A percentile compares a stretch with the other conserved stretches of the same genome.
Evolutionary conservation across 225 moss, liverwort and hornwort species (phyloP).

Genomic region (Ulota crispa): DNA sequence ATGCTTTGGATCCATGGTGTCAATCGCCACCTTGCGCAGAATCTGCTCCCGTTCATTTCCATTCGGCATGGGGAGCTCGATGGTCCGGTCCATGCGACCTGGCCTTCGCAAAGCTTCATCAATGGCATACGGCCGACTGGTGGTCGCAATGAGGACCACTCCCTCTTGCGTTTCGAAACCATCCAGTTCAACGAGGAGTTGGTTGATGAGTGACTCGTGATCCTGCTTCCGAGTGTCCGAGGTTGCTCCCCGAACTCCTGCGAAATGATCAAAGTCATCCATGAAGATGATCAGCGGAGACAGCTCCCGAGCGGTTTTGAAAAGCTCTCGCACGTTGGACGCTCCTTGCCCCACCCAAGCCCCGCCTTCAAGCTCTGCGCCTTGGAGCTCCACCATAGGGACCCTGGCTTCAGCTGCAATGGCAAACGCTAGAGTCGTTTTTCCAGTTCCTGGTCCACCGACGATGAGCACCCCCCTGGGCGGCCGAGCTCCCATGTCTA

Average conservation of each 20-base stretch:
- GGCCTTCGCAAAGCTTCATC: conserved; percentile 97
- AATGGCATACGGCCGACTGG: conserved; percentile 90
- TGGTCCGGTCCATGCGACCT: conserved; percentile 99
- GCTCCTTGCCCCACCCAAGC: conserved; percentile 99
- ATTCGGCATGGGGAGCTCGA: conserved; percentile 92
- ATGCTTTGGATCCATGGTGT: conserved; percentile 75
- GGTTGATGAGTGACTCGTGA: conserved; percentile 97
- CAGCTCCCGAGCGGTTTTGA: conserved; percentile 89
- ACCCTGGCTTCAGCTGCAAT: conserved; percentile 99
- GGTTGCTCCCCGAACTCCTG: conserved; percentile 96
- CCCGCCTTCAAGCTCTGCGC: conserved; percentile 98
- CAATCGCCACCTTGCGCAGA: conserved; percentile 73
- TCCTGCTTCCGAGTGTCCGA: conserved; percentile 99
- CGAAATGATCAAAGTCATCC: conserved; percentile 99
- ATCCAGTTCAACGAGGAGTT: conserved; percentile 96
- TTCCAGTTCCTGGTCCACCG: conserved; percentile 96
- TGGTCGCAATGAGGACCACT: conserved; percentile 95
- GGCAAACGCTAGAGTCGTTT: conserved; percentile 93
- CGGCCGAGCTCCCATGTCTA: conserved; percentile 94
- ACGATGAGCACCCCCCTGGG: conserved; percentile 96
- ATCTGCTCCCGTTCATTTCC: conserved; percentile 85
- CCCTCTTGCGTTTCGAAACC: conserved; percentile 99
- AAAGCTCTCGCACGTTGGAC: conserved; percentile 97
- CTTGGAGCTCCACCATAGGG: conserved; percentile 95
- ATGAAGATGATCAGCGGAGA: conserved; percentile 98